Conservation (phyloP, 352 stramenopile genomes). For the Phytophthora syringae region DNA sequence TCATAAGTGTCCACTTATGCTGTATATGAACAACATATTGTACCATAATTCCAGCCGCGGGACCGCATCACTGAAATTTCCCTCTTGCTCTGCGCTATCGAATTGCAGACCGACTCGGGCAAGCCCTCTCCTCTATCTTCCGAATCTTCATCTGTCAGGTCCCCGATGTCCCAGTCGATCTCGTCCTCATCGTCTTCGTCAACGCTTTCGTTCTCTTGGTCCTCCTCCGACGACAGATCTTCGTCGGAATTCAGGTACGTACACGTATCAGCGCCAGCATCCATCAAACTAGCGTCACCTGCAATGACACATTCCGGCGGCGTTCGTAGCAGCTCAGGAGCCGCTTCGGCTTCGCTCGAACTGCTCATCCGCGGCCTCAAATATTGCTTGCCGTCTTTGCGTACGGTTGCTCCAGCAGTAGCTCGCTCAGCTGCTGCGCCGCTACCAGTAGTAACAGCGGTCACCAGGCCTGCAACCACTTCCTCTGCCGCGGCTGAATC, state of each 20-base stretch:
- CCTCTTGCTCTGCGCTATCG: background rate
- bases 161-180: background rate
- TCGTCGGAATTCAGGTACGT: background rate
- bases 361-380: too few species aligned
- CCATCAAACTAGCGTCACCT: background rate
- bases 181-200: background rate
- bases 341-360: background rate
- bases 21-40: too few species aligned
- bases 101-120: background rate
- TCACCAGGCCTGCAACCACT: too few species aligned
- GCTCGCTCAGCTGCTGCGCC: too few species aligned
- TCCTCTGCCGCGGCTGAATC: too few species aligned
- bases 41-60: background rate
- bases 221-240: background rate
- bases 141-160: background rate
- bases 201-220: background rate
- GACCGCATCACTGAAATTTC: background rate
- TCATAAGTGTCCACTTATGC: too few species aligned
- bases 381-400: too few species aligned
- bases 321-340: background rate
- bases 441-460: too few species aligned
- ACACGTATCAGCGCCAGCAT: background rate
- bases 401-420: too few species aligned
- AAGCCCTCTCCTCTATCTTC: background rate
- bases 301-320: background rate